These are phyloP conservation scores for Arthrobotrys megalospora DNA, from an alignment of 2,329 filamentous ascomycete genomes.

Conservation along the genomic window DNA sequence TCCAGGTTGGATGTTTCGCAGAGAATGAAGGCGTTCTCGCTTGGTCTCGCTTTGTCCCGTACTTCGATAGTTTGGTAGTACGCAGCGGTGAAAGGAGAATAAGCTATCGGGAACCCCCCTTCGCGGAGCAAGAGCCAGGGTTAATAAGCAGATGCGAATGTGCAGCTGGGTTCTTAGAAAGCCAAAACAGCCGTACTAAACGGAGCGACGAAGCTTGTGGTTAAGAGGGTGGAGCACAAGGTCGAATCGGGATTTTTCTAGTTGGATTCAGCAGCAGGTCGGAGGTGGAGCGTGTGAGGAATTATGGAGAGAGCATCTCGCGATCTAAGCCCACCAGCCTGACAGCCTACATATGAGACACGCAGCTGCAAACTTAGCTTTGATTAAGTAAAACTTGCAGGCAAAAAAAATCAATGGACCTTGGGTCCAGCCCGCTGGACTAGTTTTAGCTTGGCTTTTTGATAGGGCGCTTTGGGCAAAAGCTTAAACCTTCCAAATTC, in stretches of 20 bases:
- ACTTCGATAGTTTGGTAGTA: conserved; percentile 19
- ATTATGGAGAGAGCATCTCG: conserved; percentile 28
- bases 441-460: conserved; percentile 29
- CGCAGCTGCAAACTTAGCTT: conserved; percentile 25
- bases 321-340: conserved; percentile 23
- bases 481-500: conserved; percentile 42
- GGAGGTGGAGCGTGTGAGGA: conserved; percentile 15
- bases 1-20: conserved; percentile 34
- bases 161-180: conserved; percentile 1
- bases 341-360: conserved; percentile 30
- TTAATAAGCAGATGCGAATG: conserved; percentile 23
- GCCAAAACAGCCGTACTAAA: conserved; percentile 16
- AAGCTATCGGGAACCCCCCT: conserved; percentile 28
- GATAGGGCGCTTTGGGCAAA: conserved; percentile 41
- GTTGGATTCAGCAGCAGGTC: conserved; percentile 5
- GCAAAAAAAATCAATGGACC: conserved; percentile 27
- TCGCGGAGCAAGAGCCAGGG: conserved; percentile 16
- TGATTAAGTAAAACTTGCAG: conserved; percentile 14
- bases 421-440: conserved; percentile 45
- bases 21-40: conserved; percentile 25
- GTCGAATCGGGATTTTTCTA: conserved; percentile 34
- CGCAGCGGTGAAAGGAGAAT: conserved; percentile 16
- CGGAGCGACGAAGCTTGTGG: conserved; percentile 18
- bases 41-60: conserved; percentile 34
- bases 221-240: conserved; percentile 5